Evolutionary conservation across 2,329 filamentous ascomycete species (phyloP).

Genomic region (Uncinocarpus reesii): DNA sequence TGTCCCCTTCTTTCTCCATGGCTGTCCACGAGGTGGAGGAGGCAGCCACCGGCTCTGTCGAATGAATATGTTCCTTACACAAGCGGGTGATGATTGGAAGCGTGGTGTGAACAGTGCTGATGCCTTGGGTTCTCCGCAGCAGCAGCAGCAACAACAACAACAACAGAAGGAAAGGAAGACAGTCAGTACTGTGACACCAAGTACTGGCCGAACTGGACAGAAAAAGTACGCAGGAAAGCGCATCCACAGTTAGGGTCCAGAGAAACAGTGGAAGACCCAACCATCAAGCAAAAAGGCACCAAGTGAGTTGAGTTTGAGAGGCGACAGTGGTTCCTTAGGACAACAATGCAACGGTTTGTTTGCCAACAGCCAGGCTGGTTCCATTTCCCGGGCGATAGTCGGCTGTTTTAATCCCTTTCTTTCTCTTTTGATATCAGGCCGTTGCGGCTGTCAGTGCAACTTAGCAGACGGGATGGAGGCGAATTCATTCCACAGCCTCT

Average conservation of each 20-base stretch:
- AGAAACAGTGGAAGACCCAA: neutral
- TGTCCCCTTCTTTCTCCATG: conserved; percentile 24
- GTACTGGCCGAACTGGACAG: conserved; percentile 1
- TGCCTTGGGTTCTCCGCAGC: neutral
- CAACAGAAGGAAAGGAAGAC: conserved; percentile 5
- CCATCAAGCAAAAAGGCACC: neutral
- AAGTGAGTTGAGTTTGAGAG: neutral
- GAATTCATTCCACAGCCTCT: neutral
- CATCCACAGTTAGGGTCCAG: neutral
- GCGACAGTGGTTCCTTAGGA: neutral
- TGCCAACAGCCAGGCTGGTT: neutral
- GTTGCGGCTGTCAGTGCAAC: neutral
- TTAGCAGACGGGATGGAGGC: no score
- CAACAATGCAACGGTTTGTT: neutral
- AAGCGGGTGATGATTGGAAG: no score
- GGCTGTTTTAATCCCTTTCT: neutral
- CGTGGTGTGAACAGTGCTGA: no score
- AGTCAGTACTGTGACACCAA: conserved; percentile 3
- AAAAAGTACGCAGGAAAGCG: neutral
- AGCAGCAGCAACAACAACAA: neutral
- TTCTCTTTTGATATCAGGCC: neutral
- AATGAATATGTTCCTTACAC: no score
- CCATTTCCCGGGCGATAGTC: neutral
- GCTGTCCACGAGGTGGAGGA: neutral
- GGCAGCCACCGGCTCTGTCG: no score